Evolutionary conservation across 140 eudicot species (phyloP), one percentile per base, ranked within the genome.

Genomic region (Senecio squalidus): DNA sequence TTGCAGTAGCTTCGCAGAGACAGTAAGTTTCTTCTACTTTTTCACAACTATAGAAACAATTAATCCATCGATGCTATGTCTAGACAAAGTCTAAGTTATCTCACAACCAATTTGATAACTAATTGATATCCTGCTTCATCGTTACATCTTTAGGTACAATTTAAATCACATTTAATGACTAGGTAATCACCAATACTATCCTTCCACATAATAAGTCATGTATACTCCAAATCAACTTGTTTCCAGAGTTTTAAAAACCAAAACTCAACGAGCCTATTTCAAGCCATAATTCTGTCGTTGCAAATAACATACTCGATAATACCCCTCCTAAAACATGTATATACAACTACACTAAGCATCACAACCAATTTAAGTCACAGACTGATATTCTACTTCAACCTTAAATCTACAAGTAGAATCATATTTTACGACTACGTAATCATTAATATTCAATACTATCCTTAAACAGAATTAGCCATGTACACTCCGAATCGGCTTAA

Each of bases 361-460:
- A n/a, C n/a, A n/a, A n/a, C n/a, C n/a, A n/a, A n/a, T n/a, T n/a
- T n/a, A n/a, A n/a, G n/a, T n/a, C n/a, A n/a, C n/a, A n/a, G n/a
- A n/a, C n/a, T n/a, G n/a, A n/a, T n/a, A n/a, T n/a, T n/a, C n/a
- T n/a, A n/a, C n/a, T n/a, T n/a, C n/a, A n/a, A n/a, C n/a, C n/a
- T n/a, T n/a, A n/a, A n/a, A n/a, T n/a, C n/a, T n/a, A n/a, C n/a
- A n/a, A n/a, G 6, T 39, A 25, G 36, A 48, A 38, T 38, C 49
- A 38, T 6, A 13, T 21, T 22, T 39, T 20, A 58, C 38, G 15
- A 58, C 28, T 20, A 33, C 17, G 48, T 21, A 13, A 27, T 30
- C 40, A 43, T n/a, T n/a, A n/a, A n/a, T n/a, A n/a, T n/a, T 36
- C 51, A n/a, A 41, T n/a, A 43, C 26, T 24, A 61, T 29, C n/a